These are phyloP conservation scores for Suhomyces chickasaworum DNA, from an alignment of 1,139 yeast genomes.

Conservation along the genomic window DNA sequence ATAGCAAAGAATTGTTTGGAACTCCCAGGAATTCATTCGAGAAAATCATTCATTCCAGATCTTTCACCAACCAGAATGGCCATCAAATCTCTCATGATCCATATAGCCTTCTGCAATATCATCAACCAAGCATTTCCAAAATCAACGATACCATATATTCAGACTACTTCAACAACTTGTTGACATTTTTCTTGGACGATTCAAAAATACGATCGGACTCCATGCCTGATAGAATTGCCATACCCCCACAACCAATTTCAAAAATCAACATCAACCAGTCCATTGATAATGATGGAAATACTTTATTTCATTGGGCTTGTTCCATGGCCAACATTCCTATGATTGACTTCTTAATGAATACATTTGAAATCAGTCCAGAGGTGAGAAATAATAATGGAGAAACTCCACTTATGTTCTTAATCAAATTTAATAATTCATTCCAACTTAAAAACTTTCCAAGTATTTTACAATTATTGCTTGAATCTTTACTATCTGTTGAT, in stretches of 20 bases:
- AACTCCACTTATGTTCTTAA: constrained; percentile 85
- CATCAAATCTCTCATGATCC: constrained; percentile 19
- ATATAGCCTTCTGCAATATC: constrained; percentile 24
- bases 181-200: constrained; percentile 45
- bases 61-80: constrained; percentile 11
- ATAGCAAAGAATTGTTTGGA: constrained; percentile 47
- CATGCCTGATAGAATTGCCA: constrained; percentile 37
- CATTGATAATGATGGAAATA: constrained; percentile 90
- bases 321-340: constrained; percentile 79
- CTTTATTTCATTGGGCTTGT: constrained; percentile 95
- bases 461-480: constrained; percentile 71
- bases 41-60: constrained; percentile 25
- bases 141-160: constrained; percentile 30
- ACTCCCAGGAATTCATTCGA: constrained; percentile 46
- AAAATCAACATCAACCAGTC: constrained; percentile 73
- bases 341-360: constrained; percentile 67
- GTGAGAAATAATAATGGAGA: constrained; percentile 70
- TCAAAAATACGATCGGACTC: constrained; percentile 19
- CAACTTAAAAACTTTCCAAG: constrained; percentile 75
- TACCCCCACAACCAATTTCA: constrained; percentile 46
- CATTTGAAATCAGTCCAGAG: constrained; percentile 65
- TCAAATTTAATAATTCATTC: constrained; percentile 82
- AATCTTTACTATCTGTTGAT: constrained; percentile 75
- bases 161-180: constrained; percentile 41
- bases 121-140: constrained; percentile 22